phyloP scores from a whole-genome alignment of 768 basidiomycete species.

The Tricholoma saponaceum region DNA sequence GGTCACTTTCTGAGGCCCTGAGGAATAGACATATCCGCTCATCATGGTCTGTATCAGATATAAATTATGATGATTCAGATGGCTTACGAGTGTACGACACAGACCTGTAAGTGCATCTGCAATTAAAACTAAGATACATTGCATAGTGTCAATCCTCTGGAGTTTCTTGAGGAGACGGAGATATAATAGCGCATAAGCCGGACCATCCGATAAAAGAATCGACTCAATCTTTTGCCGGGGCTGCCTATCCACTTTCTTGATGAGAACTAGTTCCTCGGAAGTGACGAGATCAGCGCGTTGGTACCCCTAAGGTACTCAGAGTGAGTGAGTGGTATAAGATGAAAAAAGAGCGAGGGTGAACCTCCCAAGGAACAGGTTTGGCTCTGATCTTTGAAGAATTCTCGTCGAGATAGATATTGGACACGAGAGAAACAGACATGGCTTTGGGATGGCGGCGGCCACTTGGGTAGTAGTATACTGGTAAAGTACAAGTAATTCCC shows the following conservation, averaged over 20 bases:
- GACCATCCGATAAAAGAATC: conserved; percentile 77
- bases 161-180: conserved; percentile 83
- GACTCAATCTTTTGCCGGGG: conserved; percentile 70
- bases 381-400: conserved; percentile 81
- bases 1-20: conserved; percentile 54
- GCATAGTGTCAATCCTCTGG: conserved; percentile 82
- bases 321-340: neutral
- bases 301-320: conserved; percentile 63
- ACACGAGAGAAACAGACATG: conserved; percentile 77
- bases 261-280: conserved; percentile 76
- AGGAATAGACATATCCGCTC: conserved; percentile 80
- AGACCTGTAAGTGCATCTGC: conserved; percentile 83
- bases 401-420: conserved; percentile 83
- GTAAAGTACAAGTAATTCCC: neutral
- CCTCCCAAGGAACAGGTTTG: conserved; percentile 97
- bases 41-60: conserved; percentile 64
- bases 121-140: conserved; percentile 80
- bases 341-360: conserved; percentile 25
- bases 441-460: conserved; percentile 8
- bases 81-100: conserved; percentile 14
- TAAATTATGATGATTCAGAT: neutral
- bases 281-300: conserved; percentile 91
- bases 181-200: conserved; percentile 82
- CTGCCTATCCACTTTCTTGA: conserved; percentile 90
- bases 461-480: no score